Base-by-base conservation (phyloP, 2,329 filamentous ascomycete species). In the Ophiocordyceps polyrhachis-furcata region DNA sequence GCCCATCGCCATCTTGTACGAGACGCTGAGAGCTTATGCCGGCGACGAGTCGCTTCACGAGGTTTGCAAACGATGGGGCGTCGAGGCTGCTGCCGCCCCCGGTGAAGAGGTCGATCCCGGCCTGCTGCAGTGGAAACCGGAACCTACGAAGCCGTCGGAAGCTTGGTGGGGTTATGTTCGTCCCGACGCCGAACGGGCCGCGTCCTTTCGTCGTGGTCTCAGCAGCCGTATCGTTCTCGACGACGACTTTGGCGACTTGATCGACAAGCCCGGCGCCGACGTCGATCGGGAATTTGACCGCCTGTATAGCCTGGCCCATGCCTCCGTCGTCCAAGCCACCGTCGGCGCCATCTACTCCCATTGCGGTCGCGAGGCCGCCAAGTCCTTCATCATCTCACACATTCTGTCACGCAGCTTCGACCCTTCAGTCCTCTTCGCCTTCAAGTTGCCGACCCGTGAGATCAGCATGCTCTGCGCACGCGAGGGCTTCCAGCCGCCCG, bases 101-200 rank as follows among this genome's bases (percentile, higher is more conserved):
- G 91, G 89, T 43, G 76, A 76, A 47, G 89, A 96, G 65, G 88
- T 96, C 46, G 91, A 98, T 59, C 81, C 88, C 0, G 91, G 89
- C 6, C 69, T 93, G 45, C 69, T 98, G 48, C 91, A 96, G 59
- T 93, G 87, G 69, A 66, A 65, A 63, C 64, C 64, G 58, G 62
- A 71, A 44, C 53, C 65, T 6, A 57, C 64, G 15, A 67, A 69
- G 19, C 56, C 67, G 20, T 57, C 64, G 43, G 61, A 66, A 59
- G 68, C 57, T 49, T 68, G 56, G 49, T 73, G 66, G 67, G 72
- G 67, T 40, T 74, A 65, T 51, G 62, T 65, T 42, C 70, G 75
- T 41, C 59, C 67, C 40, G 73, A 79, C 55, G 60, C 62, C 5
- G 58, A 62, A 46, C 58, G 66, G 41, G 54, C 68, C 37, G 56